Evolutionary conservation across 2,329 filamentous ascomycete species (phyloP).

Genomic region (Sporothrix protearum): DNA sequence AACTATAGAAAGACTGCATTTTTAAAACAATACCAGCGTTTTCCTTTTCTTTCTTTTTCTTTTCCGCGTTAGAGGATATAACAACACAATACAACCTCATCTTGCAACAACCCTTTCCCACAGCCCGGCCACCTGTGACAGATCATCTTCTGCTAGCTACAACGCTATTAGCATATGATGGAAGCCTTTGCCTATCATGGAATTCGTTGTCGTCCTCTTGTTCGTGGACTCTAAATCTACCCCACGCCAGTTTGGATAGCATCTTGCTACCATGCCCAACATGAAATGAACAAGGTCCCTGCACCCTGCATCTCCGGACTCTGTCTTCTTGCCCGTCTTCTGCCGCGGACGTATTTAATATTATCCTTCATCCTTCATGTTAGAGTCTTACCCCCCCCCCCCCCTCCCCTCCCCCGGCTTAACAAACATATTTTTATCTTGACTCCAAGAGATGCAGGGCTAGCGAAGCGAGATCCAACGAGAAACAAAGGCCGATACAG

Average conservation of each 20-base stretch:
- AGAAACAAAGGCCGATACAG: background rate
- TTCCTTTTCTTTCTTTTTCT: background rate
- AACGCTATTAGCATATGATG: no score
- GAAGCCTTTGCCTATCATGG: background rate
- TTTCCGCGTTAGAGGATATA: background rate
- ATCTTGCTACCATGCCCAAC: background rate
- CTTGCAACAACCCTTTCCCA: background rate
- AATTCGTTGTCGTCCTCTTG: background rate
- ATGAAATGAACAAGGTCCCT: background rate
- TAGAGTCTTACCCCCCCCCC: no score
- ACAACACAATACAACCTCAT: constrained; percentile 1
- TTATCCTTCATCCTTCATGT: background rate
- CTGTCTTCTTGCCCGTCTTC: background rate
- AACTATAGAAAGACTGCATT: background rate
- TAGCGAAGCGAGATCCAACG: background rate
- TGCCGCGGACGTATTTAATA: background rate
- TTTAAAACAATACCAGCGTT: background rate
- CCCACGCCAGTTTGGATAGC: background rate
- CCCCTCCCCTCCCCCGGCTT: no score
- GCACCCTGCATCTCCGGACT: background rate
- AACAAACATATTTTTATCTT: background rate
- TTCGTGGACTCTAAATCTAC: background rate
- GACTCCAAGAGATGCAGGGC: background rate
- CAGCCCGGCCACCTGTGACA: background rate
- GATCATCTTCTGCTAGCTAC: background rate